A percentile compares a stretch with the other conserved stretches of the same genome.
These are phyloP conservation scores for Angomonas desouzai DNA, from an alignment of 208 protist genomes.

Conservation along the genomic window DNA sequence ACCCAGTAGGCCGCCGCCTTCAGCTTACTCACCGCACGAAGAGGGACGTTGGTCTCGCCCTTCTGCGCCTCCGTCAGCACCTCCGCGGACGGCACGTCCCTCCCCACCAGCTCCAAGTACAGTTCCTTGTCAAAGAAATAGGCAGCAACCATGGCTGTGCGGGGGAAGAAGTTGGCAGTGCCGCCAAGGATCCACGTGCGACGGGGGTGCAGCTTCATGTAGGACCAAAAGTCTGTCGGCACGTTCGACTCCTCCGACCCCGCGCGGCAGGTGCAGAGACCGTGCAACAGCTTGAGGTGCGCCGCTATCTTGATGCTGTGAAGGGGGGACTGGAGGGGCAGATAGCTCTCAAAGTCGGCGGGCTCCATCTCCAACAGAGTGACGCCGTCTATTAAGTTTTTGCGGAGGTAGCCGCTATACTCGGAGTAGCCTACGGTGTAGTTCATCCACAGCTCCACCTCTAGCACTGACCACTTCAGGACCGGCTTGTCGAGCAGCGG, in stretches of 20 bases:
- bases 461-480: conserved; percentile 28
- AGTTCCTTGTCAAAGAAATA: conserved; percentile 39
- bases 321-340: conserved; percentile 45
- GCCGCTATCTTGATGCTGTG: conserved; percentile 51
- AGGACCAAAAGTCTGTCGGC: conserved; percentile 31
- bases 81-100: conserved; percentile 5
- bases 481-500: conserved; percentile 16
- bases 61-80: conserved; percentile 11
- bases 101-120: conserved; percentile 23
- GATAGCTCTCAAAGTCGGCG: conserved; percentile 49
- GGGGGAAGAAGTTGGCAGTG: conserved; percentile 40
- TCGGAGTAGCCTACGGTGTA: conserved; percentile 50
- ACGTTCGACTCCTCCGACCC: not conserved
- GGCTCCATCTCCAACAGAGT: conserved; percentile 49
- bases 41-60: not conserved
- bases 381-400: conserved; percentile 46
- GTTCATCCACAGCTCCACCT: conserved; percentile 58
- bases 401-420: conserved; percentile 37
- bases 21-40: not conserved
- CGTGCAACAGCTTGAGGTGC: conserved; percentile 38
- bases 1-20: conserved; percentile 26
- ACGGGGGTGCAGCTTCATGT: conserved; percentile 32
- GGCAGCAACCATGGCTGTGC: conserved; percentile 29
- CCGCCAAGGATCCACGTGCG: conserved; percentile 37
- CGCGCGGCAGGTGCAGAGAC: conserved; percentile 24